These are phyloP conservation scores for Penicillium sp. DNA, from an alignment of 2,329 filamentous ascomycete species.

Conservation along the genomic window DNA sequence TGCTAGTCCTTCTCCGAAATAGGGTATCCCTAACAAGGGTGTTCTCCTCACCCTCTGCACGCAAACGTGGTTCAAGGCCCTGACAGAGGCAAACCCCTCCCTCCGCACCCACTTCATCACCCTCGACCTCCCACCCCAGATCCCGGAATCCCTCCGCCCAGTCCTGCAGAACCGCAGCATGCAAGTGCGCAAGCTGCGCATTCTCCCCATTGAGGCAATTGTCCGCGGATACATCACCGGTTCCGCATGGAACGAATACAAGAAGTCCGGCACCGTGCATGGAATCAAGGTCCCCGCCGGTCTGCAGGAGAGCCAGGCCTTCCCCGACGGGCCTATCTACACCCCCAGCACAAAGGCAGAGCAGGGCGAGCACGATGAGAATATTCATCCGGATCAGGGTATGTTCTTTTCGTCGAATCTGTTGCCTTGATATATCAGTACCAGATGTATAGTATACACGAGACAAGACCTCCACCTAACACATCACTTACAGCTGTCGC, in stretches of 20 bases:
- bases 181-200: constrained; percentile 70
- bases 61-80: constrained; percentile 66
- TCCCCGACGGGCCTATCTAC: constrained; percentile 67
- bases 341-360: constrained; percentile 86
- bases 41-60: constrained; percentile 67
- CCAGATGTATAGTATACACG: not conserved
- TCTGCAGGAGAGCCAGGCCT: constrained; percentile 67
- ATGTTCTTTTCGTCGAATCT: constrained; percentile 23
- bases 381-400: constrained; percentile 72
- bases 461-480: constrained; percentile 8
- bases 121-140: constrained; percentile 54
- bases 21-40: constrained; percentile 69
- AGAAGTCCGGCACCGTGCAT: constrained; percentile 72
- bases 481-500: constrained; percentile 45
- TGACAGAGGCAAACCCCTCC: constrained; percentile 55
- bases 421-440: not conserved
- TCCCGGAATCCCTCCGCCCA: constrained; percentile 51
- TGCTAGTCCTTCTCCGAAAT: constrained; percentile 9
- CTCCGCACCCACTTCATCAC: constrained; percentile 65
- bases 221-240: constrained; percentile 91
- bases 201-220: constrained; percentile 79
- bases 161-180: constrained; percentile 68
- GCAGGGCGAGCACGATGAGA: constrained; percentile 76
- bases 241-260: constrained; percentile 78
- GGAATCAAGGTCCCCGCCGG: constrained; percentile 69